These are phyloP conservation scores for Pichia sp. DNA, from an alignment of 1,139 yeast species.

Conservation along the genomic window DNA sequence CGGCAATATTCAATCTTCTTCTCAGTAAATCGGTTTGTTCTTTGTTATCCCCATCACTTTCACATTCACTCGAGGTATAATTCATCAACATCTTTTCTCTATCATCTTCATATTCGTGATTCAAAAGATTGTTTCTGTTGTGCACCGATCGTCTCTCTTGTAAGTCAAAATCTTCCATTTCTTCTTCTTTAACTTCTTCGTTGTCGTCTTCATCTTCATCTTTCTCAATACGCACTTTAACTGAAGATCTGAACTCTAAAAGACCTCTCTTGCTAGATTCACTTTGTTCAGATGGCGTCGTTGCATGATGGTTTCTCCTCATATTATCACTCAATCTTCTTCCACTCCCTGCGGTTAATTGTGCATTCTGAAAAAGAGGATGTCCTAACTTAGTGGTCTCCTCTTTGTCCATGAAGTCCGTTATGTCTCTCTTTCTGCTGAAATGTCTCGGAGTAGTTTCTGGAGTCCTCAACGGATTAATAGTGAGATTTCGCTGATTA, in stretches of 20 bases:
- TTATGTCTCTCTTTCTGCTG: not conserved
- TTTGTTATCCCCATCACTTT: conserved; percentile 11
- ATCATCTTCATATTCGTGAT: not conserved
- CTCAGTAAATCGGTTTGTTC: conserved; percentile 1
- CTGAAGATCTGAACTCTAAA: conserved; percentile 12
- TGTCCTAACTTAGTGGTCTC: conserved; percentile 3
- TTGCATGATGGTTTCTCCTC: not conserved
- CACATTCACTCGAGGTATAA: conserved; percentile 15
- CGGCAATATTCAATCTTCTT: conserved; percentile 14
- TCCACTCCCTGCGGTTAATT: conserved; percentile 28
- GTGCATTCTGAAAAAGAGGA: conserved; percentile 28
- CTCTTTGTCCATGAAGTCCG: not conserved
- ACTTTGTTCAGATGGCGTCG: not conserved
- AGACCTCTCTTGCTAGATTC: not conserved
- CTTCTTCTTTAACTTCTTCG: conserved; percentile 2
- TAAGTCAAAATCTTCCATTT: not conserved
- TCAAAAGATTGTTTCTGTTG: not conserved
- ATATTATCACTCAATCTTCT: conserved; percentile 12
- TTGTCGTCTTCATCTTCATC: conserved; percentile 20
- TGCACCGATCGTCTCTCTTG: conserved; percentile 13
- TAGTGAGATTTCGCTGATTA: not conserved
- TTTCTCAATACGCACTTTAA: conserved; percentile 11
- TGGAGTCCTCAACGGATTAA: conserved; percentile 26
- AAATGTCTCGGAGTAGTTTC: conserved; percentile 27
- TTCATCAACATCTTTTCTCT: conserved; percentile 15